These are phyloP conservation scores for Phaeolepiota aurea DNA, from an alignment of 768 basidiomycete genomes.

Conservation along the genomic window DNA sequence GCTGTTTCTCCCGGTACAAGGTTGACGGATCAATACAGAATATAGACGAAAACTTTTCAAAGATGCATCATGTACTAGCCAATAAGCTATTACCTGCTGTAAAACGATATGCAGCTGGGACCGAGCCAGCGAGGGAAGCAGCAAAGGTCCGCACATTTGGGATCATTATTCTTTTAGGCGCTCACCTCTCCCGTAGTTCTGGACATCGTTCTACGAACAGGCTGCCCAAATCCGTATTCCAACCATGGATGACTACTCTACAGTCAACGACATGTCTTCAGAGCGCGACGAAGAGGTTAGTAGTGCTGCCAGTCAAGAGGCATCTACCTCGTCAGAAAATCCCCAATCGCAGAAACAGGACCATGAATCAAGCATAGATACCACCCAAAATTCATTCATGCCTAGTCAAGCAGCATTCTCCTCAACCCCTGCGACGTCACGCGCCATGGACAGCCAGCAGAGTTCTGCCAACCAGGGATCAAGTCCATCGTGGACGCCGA, in stretches of 20 bases:
- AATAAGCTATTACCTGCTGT: constrained; percentile 79
- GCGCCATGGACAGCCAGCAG: constrained; percentile 25
- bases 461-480: constrained; percentile 29
- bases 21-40: constrained; percentile 36
- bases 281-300: constrained; percentile 23
- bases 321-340: constrained; percentile 12
- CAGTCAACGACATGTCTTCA: constrained; percentile 40
- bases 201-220: constrained; percentile 93
- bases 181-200: constrained; percentile 52
- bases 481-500: constrained; percentile 59
- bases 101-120: constrained; percentile 81
- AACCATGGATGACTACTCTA: constrained; percentile 61
- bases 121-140: constrained; percentile 83
- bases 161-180: too few relatives aligned
- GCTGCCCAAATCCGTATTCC: constrained; percentile 85
- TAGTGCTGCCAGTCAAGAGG: constrained; percentile 15
- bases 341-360: constrained; percentile 11
- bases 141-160: constrained; percentile 66
- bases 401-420: constrained; percentile 66
- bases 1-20: neutral
- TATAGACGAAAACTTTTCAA: constrained; percentile 90
- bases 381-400: constrained; percentile 67
- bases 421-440: constrained; percentile 64
- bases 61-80: constrained; percentile 78
- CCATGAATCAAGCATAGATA: constrained; percentile 35